Evolutionary conservation across 768 basidiomycete species (phyloP).

Genomic region (Tephrocybe sp.): DNA sequence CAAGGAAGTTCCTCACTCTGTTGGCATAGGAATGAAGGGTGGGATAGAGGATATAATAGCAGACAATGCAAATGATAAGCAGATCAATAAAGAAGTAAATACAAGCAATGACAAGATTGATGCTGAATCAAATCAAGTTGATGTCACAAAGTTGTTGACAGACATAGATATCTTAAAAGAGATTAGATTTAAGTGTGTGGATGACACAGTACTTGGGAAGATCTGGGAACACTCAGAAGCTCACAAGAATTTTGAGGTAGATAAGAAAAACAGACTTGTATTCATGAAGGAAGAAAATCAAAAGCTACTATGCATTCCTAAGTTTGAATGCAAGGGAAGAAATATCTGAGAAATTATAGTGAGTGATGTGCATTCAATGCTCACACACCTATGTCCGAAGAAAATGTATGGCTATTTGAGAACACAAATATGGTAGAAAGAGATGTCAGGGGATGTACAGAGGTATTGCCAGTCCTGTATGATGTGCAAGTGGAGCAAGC

Average conservation of each 20-base stretch:
- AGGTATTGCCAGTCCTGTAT: neutral
- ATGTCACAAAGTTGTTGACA: neutral
- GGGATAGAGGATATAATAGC: neutral
- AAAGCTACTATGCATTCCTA: conserved; percentile 16
- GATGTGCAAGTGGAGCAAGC: neutral
- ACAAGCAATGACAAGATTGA: neutral
- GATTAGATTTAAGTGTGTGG: neutral
- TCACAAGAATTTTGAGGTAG: conserved; percentile 16
- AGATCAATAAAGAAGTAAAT: neutral
- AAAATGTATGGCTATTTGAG: conserved; percentile 29
- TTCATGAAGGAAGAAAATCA: conserved; percentile 8
- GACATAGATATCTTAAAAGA: neutral
- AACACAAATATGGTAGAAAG: conserved; percentile 15
- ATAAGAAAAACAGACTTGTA: conserved; percentile 9
- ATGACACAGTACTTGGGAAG: conserved; percentile 20
- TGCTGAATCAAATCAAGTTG: neutral
- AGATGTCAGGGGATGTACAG: conserved; percentile 13
- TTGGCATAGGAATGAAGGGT: neutral
- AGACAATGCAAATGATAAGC: neutral
- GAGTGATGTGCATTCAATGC: conserved; percentile 16
- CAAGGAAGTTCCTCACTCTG: neutral
- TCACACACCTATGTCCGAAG: conserved; percentile 25
- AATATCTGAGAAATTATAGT: conserved; percentile 26
- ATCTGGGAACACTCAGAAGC: conserved; percentile 11
- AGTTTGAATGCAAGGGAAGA: neutral